A percentile compares a stretch with the other conserved stretches of the same genome.
Evolutionary conservation across 2,329 filamentous ascomycete species (phyloP).

Genomic region (Colletotrichum trifolii): DNA sequence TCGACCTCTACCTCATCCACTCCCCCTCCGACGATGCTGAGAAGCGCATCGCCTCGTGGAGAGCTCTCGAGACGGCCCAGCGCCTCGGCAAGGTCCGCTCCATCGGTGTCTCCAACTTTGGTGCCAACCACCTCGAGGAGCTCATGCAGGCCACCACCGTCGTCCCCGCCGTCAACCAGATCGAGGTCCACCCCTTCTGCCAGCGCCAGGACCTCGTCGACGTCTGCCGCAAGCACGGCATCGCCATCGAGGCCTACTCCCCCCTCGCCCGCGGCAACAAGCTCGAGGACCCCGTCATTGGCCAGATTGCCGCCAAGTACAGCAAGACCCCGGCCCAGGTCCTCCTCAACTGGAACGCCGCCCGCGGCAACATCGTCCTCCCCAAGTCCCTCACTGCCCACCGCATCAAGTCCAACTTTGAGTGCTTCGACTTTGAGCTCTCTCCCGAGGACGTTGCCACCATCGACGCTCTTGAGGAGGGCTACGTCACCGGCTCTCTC

Average conservation of each 20-base stretch:
- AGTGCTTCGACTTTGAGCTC: slow-evolving; percentile 71
- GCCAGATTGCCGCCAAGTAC: slow-evolving; percentile 64
- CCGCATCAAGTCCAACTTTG: slow-evolving; percentile 72
- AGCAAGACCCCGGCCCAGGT: slow-evolving; percentile 68
- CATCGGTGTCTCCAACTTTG: slow-evolving; percentile 54
- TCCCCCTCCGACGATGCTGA: slow-evolving; percentile 73
- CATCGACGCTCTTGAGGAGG: slow-evolving; percentile 48
- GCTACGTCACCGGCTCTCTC: slow-evolving; percentile 47
- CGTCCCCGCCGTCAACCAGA: slow-evolving; percentile 67
- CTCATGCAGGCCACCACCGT: slow-evolving; percentile 54
- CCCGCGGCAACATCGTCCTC: slow-evolving; percentile 68
- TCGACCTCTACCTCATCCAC: slow-evolving; percentile 65
- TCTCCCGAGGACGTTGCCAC: slow-evolving; percentile 57
- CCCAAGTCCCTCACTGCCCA: slow-evolving; percentile 71
- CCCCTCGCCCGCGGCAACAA: slow-evolving; percentile 62
- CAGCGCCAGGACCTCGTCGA: slow-evolving; percentile 53
- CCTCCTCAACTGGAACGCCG: slow-evolving; percentile 68
- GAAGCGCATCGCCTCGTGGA: slow-evolving; percentile 68
- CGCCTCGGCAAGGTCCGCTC: slow-evolving; percentile 56
- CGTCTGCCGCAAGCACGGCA: slow-evolving; percentile 79
- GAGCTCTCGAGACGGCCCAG: slow-evolving; percentile 37
- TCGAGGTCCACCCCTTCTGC: slow-evolving; percentile 71
- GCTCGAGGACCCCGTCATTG: slow-evolving; percentile 64
- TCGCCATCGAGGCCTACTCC: slow-evolving; percentile 51
- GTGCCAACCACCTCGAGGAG: slow-evolving; percentile 45